Base-by-base conservation (phyloP, 192 early-diverging fungal species). In the Helicostylum pulchrum region DNA sequence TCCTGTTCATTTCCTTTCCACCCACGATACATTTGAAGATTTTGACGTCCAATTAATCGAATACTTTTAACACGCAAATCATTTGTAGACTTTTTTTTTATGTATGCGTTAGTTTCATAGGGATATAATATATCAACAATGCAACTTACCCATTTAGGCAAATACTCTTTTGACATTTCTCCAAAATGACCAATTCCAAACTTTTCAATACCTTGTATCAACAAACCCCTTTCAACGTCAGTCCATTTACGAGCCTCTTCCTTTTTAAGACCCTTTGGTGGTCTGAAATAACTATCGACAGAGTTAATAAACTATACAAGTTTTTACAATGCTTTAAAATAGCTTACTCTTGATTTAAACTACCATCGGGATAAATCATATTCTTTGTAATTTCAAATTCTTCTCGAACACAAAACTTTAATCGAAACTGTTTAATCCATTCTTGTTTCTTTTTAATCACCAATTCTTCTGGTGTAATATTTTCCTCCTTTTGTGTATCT, bases 141-240 rank as follows among this genome's bases (percentile, higher is more conserved):
- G 15, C 0, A 49, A 56, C 69, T 53, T 84, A 88, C 87, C 93
- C 92, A 95, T 48, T 82, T 82, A 7, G 91, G 84, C 17, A 95
- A 72, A 21, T 87, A 65, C 51, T 77, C 83, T 53, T 93, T 89
- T 0, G 91, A 88, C 32, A 94, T 94, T 65, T 91, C 90, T 46
- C 90, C 81, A 68, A 94, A 95, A 64, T 93, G 91, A 11, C 93
- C 92, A 69, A 95, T 92, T 10, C 92, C 93, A 54, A 91, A 77
- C 56, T 80, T 88, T 65, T 84, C 88, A 47, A 95, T 92, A 6
- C 93, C 92, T 53, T 89, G 78, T 34, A 94, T 85, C 30, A 95
- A 74, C 50, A 90, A 74, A 36, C 58, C 59, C 36, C 86, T 84
- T 70, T 95, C 90, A n/a, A 82, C 83, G 3, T 92, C 91, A 14